Evolutionary conservation across 495 filamentous ascomycete genomes (phyloP).

Genomic region (Aspergillus campestris): DNA sequence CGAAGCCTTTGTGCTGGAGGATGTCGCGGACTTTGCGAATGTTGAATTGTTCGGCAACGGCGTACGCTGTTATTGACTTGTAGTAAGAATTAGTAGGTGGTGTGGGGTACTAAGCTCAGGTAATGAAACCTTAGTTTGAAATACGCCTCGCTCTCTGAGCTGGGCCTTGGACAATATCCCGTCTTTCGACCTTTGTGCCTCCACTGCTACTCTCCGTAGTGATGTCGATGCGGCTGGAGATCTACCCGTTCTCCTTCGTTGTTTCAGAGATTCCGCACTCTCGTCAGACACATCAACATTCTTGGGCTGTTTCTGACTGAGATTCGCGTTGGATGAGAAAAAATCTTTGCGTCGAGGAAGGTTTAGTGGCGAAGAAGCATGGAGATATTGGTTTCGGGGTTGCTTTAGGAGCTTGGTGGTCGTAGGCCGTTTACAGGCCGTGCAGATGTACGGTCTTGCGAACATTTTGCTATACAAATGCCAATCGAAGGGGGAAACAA

Average conservation of each 20-base stretch:
- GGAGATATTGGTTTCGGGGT: constrained; percentile 30
- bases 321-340: constrained; percentile 41
- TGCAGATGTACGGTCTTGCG: constrained; percentile 26
- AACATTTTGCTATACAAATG: constrained; percentile 22
- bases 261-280: constrained; percentile 22
- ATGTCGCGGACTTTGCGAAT: constrained; percentile 64
- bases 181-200: constrained; percentile 51
- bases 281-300: constrained; percentile 14
- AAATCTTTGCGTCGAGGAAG: constrained; percentile 36
- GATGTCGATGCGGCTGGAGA: constrained; percentile 46
- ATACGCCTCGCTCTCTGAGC: constrained; percentile 33
- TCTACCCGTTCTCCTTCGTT: constrained; percentile 37
- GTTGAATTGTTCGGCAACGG: constrained; percentile 79
- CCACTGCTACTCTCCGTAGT: constrained; percentile 48
- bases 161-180: constrained; percentile 30
- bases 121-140: constrained; percentile 33
- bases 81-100: constrained; percentile 19
- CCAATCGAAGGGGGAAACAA: background rate
- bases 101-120: background rate
- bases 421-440: constrained; percentile 20
- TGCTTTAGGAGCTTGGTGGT: constrained; percentile 13
- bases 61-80: constrained; percentile 69
- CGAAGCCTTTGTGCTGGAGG: constrained; percentile 60
- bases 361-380: constrained; percentile 26
- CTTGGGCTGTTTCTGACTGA: constrained; percentile 28